These are phyloP conservation scores for Thymus quinquecostatus DNA, from an alignment of 257 asterid genomes.

Conservation along the genomic window DNA sequence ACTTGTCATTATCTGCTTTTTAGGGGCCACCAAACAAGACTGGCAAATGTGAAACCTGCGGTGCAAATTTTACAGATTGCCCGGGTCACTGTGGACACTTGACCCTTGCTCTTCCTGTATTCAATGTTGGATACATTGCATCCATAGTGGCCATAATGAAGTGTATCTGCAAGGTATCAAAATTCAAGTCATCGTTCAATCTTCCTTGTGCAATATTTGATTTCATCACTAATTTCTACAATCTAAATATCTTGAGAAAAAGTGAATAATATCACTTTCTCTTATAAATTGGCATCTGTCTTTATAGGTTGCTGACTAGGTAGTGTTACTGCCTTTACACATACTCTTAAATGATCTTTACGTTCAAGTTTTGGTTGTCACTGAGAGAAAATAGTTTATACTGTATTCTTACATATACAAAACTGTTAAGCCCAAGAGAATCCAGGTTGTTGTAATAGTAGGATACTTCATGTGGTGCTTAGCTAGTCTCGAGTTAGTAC, in stretches of 20 bases:
- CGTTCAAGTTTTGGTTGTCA: conserved; percentile 1
- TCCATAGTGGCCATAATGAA: conserved; percentile 78
- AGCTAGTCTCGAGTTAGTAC: conserved; percentile 6
- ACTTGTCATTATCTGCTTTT: conserved; percentile 28
- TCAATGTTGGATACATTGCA: conserved; percentile 71
- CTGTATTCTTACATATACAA: background rate
- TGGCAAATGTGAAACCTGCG: conserved; percentile 66
- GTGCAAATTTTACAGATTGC: conserved; percentile 64
- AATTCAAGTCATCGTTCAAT: conserved; percentile 7
- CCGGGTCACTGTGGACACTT: conserved; percentile 92
- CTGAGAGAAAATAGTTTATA: background rate
- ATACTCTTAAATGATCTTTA: background rate
- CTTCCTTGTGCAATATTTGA: conserved; percentile 13
- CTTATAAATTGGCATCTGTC: conserved; percentile 4
- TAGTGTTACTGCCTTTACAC: background rate
- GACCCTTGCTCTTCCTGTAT: conserved; percentile 81
- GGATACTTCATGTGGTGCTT: conserved; percentile 1
- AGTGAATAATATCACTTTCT: conserved; percentile 14
- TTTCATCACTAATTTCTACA: conserved; percentile 9
- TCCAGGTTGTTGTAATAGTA: background rate
- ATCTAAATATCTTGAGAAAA: conserved; percentile 1
- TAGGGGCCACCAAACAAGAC: conserved; percentile 90
- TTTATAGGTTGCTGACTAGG: conserved; percentile 7
- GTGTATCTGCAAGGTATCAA: conserved; percentile 95
- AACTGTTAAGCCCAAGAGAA: conserved; percentile 1